Base-by-base conservation (phyloP, 1,284 basidiomycete species). In the Puccinia brachypodii region DNA sequence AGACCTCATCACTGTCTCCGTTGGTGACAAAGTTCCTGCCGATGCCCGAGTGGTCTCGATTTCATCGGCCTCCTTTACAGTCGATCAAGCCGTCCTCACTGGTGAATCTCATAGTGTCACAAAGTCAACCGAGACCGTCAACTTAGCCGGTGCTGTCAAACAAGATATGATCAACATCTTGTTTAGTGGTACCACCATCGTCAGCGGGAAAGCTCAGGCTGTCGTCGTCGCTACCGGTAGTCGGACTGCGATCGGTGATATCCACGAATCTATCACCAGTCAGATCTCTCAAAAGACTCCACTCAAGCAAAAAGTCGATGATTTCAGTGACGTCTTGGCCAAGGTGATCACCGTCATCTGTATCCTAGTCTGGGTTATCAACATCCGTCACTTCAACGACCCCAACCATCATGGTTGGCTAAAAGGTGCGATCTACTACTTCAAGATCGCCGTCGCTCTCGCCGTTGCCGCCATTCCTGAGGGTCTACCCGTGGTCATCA, bases 381-480 rank as follows among this genome's bases (percentile, higher is more conserved):
- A 98, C 88, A 90, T 95, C 85, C 91, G 93, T 75, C 94, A 97
- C 88, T 98, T 97, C 87, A 92, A 90, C 89, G 95, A 98, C 85
- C 94, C 95, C 14, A 90, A 92, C 31, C 95, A 97, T 86, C 93
- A 93, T 84, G 93, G 95, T 80, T 91, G 89, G 82, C 88, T 97
- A 85, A 94, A 95, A 87, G 95, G 95, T 58, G 95, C 95, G 0
- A 91, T 98, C 83, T 97, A 97, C 87, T 98, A 98, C 88, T 94
- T 98, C 90, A 98, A 97, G 89, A 97, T 98, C 85, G 96, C 95
- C 47, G 96, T 98, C 66, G 94, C 96, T 3, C 89, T 98, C 50
- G 95, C 96, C 22, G 95, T 98, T 64, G 95, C 96, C 81, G 95
- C 95, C 69, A 97, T 97, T 85, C 95, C 96, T 0, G 95, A 98